phyloP scores from a whole-genome alignment of 352 stramenopile species.

The Pythium phragmitis region DNA sequence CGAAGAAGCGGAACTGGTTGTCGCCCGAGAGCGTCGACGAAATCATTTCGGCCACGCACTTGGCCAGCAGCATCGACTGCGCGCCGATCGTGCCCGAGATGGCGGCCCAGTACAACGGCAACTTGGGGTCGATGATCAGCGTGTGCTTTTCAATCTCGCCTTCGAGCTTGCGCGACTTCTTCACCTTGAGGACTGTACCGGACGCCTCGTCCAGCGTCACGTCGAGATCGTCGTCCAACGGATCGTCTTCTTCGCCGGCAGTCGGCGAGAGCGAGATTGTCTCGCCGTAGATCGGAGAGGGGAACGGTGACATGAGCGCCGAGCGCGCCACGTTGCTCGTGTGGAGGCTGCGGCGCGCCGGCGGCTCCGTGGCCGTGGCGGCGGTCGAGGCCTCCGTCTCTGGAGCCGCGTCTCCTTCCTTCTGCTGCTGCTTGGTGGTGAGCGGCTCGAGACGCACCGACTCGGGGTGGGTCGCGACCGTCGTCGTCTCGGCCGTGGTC shows the following conservation, averaged over 20 bases:
- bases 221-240: slow-evolving; percentile 45
- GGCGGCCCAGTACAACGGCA: slow-evolving; percentile 85
- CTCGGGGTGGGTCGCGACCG: slow-evolving; percentile 4
- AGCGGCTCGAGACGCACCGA: slow-evolving; percentile 21
- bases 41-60: slow-evolving; percentile 86
- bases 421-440: slow-evolving; percentile 12
- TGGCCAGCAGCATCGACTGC: slow-evolving; percentile 81
- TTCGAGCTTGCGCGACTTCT: slow-evolving; percentile 53
- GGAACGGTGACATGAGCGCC: slow-evolving; percentile 78
- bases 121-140: slow-evolving; percentile 82
- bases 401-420: neutral
- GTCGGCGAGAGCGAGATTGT: slow-evolving; percentile 27
- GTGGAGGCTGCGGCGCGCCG: slow-evolving; percentile 4
- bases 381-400: slow-evolving; percentile 2
- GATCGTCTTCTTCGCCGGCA: slow-evolving; percentile 27
- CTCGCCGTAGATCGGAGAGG: slow-evolving; percentile 30
- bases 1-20: slow-evolving; percentile 87
- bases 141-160: slow-evolving; percentile 82
- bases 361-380: neutral
- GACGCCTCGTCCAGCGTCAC: slow-evolving; percentile 55
- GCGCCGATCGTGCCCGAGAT: slow-evolving; percentile 84
- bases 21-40: slow-evolving; percentile 75
- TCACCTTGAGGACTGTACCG: slow-evolving; percentile 35
- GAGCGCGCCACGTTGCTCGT: slow-evolving; percentile 23
- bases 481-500: neutral